Evolutionary conservation across 2,329 filamentous ascomycete species (phyloP), one percentile per base, ranked within the genome.

Genomic region (Stemphylium lycopersici): DNA sequence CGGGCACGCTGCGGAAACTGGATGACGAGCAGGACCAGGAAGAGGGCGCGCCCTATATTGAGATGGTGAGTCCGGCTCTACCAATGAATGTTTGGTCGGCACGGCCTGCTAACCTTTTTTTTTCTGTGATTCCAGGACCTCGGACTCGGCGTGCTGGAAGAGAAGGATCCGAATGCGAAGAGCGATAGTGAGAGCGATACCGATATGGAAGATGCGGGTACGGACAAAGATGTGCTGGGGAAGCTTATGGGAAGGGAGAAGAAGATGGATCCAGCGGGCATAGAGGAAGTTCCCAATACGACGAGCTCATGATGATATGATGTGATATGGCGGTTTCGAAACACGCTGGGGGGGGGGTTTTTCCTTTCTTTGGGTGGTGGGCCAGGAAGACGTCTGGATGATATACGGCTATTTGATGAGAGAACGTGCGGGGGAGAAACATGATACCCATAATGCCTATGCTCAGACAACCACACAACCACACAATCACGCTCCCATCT

Each of bases 111-210:
- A 33, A 66, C 16, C 16, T 42, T 12, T 6, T 7, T 38, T 42
- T 6, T 7, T 38, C 41, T 29, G 71, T 66, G 60, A 79, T 58
- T 38, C 43, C 29, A 72, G 67, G 61, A 79, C 57, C 76, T 80
- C n/a, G 78, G 78, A 18, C 70, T 80, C 32, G 78, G 78, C n/a
- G 78, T 80, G 12, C 67, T 80, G 3, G 75, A 80, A 63, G 70
- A 76, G 52, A 67, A 75, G 53, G 69, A 74, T 36, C 61, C 66
- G 0, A 59, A 70, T 34, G 65, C 59, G 22, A 56, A 52, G 16
- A 61, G 65, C 3, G 63, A 58, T 3, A 65, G 61, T 44, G 63
- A 64, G n/a, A 66, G 63, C 42, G 65, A 68, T 3, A 56, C 52
- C 33, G 65, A 66, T 29, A 11, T 11, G 2, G 52, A 51, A 16